Evolutionary conservation across 1,139 yeast species (phyloP), one percentile per base, ranked within the genome.

Genomic region (Lizanozyma gosingica): DNA sequence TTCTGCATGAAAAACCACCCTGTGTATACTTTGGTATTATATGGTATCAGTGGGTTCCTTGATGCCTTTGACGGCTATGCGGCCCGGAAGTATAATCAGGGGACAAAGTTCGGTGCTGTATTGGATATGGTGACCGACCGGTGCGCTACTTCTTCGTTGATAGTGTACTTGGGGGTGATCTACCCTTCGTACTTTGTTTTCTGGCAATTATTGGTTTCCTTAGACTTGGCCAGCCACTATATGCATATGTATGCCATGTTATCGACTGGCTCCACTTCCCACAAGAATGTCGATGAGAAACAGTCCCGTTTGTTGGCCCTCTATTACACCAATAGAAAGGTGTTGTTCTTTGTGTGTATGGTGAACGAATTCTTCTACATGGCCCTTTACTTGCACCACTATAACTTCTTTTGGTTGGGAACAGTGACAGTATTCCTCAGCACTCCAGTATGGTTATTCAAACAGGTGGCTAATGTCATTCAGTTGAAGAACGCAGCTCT

Each of bases 41-140:
- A 94, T 59, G 85, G 94, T 18, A 70, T 88, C 27, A 87, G 96
- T 15, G 94, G 98, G 51, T 70, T 94, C 45, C 69, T 94, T 48
- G 99, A 94, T 62, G 99, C 99, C 1, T 77, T 90, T 48, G 99
- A 94, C 59, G 99, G 99, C 3, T 82, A 83, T 44, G 95, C 96
- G 40, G 99, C 99, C 8, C 76, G 99, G 46, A 76, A 76, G 54
- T 87, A 71, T 60, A 78, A 84, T 57, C 99, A 94, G 61, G 85
- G 96, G 14, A 86, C 97, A 33, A 76, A 78, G 50, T 87, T 88
- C 53, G 99, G 98, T 33, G 97, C 98, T 14, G 95, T 94, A 17
- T 73, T 94, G 53, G 99, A 94, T 63, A 94, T 94, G 99, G 97
- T 94, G 33, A 92, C 98, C 22, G 99, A 94, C 58, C 74, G 99